Conservation (phyloP, 768 basidiomycete species). For the Rhodocollybia butyracea region DNA sequence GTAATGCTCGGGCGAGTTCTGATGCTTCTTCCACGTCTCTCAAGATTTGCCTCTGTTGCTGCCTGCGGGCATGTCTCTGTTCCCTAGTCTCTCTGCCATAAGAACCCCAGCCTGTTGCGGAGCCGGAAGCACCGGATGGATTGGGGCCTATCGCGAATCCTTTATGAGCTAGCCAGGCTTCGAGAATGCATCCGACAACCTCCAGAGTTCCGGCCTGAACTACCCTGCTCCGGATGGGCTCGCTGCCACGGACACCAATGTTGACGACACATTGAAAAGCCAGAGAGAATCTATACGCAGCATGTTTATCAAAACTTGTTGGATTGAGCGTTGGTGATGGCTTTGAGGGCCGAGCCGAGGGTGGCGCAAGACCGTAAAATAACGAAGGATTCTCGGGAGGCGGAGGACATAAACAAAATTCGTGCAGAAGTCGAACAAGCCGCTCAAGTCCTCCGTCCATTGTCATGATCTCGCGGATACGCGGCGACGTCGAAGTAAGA, state of each 20-base stretch:
- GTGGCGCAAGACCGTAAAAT: constrained; percentile 76
- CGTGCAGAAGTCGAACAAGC: constrained; percentile 86
- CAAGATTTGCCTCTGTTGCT: constrained; percentile 48
- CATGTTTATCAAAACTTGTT: constrained; percentile 71
- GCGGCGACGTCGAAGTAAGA: constrained; percentile 94
- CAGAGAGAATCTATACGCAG: constrained; percentile 85
- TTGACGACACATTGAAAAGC: constrained; percentile 98
- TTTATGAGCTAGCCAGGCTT: constrained; percentile 87
- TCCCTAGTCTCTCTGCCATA: constrained; percentile 62
- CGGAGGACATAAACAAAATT: constrained; percentile 81
- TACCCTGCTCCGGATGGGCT: constrained; percentile 85
- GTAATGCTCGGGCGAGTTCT: constrained; percentile 55
- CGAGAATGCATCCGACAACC: constrained; percentile 90
- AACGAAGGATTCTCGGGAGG: constrained; percentile 74
- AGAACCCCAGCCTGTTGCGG: background rate
- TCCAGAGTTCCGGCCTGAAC: constrained; percentile 94
- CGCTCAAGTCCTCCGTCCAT: constrained; percentile 97
- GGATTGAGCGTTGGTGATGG: constrained; percentile 64
- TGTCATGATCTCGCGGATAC: constrained; percentile 98
- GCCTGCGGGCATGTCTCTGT: constrained; percentile 61
- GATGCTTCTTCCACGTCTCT: constrained; percentile 59
- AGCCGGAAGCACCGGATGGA: constrained; percentile 61
- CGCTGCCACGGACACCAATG: constrained; percentile 93
- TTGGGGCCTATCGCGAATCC: constrained; percentile 86
- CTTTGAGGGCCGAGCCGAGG: constrained; percentile 53